Base-by-base conservation (phyloP, 306 rosid species). In the Trifolium dubium region DNA sequence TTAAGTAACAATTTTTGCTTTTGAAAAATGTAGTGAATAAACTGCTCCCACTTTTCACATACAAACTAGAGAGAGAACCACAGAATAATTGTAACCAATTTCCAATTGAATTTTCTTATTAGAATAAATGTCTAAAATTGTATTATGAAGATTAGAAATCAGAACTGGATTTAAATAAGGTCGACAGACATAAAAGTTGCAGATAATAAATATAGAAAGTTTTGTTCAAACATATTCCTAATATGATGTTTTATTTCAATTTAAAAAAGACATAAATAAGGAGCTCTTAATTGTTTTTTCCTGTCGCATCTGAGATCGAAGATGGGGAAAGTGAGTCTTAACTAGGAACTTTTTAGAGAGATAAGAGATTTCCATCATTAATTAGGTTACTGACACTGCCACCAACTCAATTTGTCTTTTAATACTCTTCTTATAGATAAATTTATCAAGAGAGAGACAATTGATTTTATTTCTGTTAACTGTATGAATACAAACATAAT, bases 1-100 rank as follows among this genome's bases (percentile, higher is more conserved):
- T 70, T n/a, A 60, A 65, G 34, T 67, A 18, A 79, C 46, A 49
- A 72, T 17, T 70, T 69, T 49, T 44, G 62, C 29, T 39, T 10
- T 67, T 64, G 79, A 80, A 5, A 64, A 29, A 59, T 72, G 35
- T 13, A 61, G 37, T n/a, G 46, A 61, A 60, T 73, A 54, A 73
- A 69, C 40, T 77, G 78, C 43, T 43, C 71, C 47, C 71, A 15
- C 8, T 69, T 76, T 77, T 67, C 47, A 44, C 62, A 30, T 30
- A 41, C 46, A 68, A 5, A 12, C 72, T 14, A 15, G 40, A 54
- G 56, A 67, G 50, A 67, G 70, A 69, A 32, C 31, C 82, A 64
- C 3, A 2, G 43, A 55, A 9, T 56, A 73, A 56, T 46, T 69
- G 66, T 41, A 67, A 69, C 41, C 35, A 11, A 44, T 73, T 53